phyloP scores from a whole-genome alignment of 2,329 filamentous ascomycete species.

The Trichoderma sp. region DNA sequence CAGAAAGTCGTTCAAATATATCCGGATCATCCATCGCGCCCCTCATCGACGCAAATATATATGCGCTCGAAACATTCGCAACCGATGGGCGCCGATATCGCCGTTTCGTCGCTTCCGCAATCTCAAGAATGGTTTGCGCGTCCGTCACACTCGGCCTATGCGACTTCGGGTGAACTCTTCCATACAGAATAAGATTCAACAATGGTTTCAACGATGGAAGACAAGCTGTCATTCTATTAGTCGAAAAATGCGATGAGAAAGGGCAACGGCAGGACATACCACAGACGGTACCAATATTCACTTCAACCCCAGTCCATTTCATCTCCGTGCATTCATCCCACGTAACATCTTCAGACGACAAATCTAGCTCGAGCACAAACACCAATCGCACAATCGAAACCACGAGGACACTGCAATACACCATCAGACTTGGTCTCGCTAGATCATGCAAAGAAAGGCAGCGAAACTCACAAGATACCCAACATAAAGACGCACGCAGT shows the following conservation, averaged over 20 bases:
- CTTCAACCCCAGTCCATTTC: conserved; percentile 27
- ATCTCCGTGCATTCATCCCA: conserved; percentile 24
- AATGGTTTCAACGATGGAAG: conserved; percentile 14
- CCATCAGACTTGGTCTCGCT: background rate
- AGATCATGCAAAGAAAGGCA: background rate
- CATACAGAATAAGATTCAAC: conserved; percentile 4
- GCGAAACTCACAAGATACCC: conserved; percentile 24
- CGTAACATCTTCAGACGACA: conserved; percentile 26
- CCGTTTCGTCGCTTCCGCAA: conserved; percentile 1
- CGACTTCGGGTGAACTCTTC: background rate
- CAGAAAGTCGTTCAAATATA: background rate
- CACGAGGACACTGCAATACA: conserved; percentile 13
- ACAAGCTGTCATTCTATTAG: background rate
- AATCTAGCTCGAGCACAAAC: conserved; percentile 19
- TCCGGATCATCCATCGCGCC: background rate
- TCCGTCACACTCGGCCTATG: background rate
- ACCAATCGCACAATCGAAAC: conserved; percentile 23
- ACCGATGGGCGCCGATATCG: background rate
- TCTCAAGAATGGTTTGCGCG: background rate
- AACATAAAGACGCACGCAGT: conserved; percentile 25
- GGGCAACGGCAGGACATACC: conserved; percentile 13
- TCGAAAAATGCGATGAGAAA: background rate
- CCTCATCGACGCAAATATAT: conserved; percentile 1
- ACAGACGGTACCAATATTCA: conserved; percentile 26
- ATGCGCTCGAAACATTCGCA: background rate